A percentile compares a stretch with the other conserved stretches of the same genome.
These are phyloP conservation scores for Eragrostis nindensis DNA, from an alignment of 176 grass and related monocot species.

Conservation along the genomic window DNA sequence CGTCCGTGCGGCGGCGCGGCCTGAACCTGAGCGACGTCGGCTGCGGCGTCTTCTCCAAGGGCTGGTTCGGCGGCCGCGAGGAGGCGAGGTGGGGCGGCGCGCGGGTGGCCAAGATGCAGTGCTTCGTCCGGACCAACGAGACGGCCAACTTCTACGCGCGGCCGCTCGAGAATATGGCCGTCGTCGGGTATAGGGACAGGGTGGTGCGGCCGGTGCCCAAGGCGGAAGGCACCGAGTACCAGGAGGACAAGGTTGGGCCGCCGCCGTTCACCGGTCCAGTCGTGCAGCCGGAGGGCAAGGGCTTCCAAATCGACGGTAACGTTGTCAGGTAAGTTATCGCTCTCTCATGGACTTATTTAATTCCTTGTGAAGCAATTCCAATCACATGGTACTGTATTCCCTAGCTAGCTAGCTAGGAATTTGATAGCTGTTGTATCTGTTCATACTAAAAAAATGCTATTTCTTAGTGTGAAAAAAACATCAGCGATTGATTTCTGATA, in stretches of 20 bases:
- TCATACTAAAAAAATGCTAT: no score
- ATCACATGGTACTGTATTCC: no score
- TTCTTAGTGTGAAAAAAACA: no score
- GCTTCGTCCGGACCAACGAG: constrained; percentile 46
- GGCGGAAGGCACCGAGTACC: constrained; percentile 68
- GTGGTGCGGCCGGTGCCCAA: constrained; percentile 54
- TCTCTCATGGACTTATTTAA: no score
- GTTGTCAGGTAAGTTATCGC: constrained; percentile 46
- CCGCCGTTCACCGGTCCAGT: constrained; percentile 35
- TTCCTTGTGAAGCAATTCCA: no score
- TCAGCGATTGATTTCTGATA: no score
- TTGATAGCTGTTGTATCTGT: no score
- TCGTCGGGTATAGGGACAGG: constrained; percentile 61
- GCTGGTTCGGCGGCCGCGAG: constrained; percentile 58
- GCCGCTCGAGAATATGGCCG: constrained; percentile 70
- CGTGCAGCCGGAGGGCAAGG: constrained; percentile 55
- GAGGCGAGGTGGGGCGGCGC: background rate
- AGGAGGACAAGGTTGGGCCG: constrained; percentile 20
- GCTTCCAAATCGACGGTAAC: constrained; percentile 54
- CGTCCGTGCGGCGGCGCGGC: constrained; percentile 34
- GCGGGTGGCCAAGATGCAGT: constrained; percentile 57
- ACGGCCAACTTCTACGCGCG: constrained; percentile 68
- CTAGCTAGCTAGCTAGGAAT: no score
- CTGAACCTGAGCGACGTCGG: background rate
- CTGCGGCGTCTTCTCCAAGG: constrained; percentile 51